A percentile compares a stretch with the other conserved stretches of the same genome.
Conservation (phyloP, 345 rosid species). For the Cardamine chenopodiifolia region DNA sequence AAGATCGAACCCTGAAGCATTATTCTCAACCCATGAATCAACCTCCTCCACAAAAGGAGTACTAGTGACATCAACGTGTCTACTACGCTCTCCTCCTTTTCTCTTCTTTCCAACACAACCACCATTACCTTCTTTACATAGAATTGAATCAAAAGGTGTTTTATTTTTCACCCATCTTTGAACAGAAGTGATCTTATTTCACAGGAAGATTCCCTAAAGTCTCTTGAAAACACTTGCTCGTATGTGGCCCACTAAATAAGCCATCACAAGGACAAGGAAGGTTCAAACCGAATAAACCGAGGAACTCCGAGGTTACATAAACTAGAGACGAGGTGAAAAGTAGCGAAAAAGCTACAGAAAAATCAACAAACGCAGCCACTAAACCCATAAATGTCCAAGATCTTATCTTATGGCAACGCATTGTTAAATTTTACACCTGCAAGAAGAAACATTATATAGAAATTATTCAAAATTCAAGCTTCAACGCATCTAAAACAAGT, state of each 20-base stretch:
- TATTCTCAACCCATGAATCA: conserved; percentile 22
- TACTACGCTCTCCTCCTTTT: conserved; percentile 16
- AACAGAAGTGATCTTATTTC: conserved; percentile 49
- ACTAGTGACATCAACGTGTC: conserved; percentile 23
- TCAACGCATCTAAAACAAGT: neutral
- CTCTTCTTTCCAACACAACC: conserved; percentile 16
- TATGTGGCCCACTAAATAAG: conserved; percentile 44
- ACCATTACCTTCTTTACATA: conserved; percentile 19
- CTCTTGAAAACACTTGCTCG: conserved; percentile 53
- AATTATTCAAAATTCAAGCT: neutral
- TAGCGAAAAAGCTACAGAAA: conserved; percentile 50
- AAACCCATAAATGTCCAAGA: conserved; percentile 60
- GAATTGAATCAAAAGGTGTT: conserved; percentile 56
- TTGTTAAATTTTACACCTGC: conserved; percentile 23
- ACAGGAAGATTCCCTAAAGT: conserved; percentile 45
- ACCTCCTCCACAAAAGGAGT: conserved; percentile 27
- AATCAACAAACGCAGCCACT: conserved; percentile 68
- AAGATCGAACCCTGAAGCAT: conserved; percentile 35
- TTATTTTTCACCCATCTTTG: conserved; percentile 45
- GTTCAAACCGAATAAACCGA: conserved; percentile 53
- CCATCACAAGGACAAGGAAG: conserved; percentile 71
- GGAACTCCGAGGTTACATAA: conserved; percentile 53
- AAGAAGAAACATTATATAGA: neutral
- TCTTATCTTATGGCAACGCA: conserved; percentile 52
- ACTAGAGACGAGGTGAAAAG: conserved; percentile 57